Percentiles rank a stretch among this genome's conserved stretches.
Evolutionary conservation across 768 basidiomycete genomes (phyloP).

Genomic region (Macrolepiota fuliginosa): DNA sequence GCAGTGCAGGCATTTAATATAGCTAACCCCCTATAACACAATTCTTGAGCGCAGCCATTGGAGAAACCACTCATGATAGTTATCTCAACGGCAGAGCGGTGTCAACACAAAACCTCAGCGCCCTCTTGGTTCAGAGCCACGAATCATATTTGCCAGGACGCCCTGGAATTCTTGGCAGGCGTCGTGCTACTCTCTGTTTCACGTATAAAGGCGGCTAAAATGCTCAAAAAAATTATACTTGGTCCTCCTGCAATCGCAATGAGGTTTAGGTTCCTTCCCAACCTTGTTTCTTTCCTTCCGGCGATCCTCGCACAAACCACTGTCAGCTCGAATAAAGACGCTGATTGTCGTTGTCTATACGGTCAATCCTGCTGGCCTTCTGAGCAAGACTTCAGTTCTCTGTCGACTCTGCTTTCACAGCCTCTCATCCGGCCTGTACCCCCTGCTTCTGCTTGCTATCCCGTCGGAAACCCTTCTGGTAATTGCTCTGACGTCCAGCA

Average conservation of each 20-base stretch:
- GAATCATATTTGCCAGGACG: not conserved
- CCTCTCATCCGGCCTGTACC: constrained; percentile 29
- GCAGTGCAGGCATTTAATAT: too few species aligned
- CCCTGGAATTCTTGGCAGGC: not conserved
- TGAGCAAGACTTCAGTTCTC: constrained; percentile 24
- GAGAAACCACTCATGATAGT: not conserved
- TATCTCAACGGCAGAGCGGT: not conserved
- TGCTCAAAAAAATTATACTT: not conserved
- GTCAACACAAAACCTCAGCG: not conserved
- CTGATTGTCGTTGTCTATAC: constrained; percentile 35
- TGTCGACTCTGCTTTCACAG: constrained; percentile 32
- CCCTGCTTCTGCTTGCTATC: constrained; percentile 38
- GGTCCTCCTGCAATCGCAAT: not conserved
- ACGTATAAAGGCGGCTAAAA: not conserved
- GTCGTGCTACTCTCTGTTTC: not conserved
- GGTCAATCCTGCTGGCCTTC: constrained; percentile 42
- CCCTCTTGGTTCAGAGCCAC: not conserved
- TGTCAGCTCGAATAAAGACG: not conserved
- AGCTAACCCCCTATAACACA: too few species aligned
- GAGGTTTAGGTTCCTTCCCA: not conserved
- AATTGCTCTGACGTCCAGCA: constrained; percentile 19
- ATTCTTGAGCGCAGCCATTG: not conserved
- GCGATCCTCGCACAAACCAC: not conserved
- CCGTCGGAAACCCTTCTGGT: constrained; percentile 28
- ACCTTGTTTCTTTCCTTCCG: not conserved